Conservation (phyloP, 129 eudicot genomes). For the Scalesia atractyloides region DNA sequence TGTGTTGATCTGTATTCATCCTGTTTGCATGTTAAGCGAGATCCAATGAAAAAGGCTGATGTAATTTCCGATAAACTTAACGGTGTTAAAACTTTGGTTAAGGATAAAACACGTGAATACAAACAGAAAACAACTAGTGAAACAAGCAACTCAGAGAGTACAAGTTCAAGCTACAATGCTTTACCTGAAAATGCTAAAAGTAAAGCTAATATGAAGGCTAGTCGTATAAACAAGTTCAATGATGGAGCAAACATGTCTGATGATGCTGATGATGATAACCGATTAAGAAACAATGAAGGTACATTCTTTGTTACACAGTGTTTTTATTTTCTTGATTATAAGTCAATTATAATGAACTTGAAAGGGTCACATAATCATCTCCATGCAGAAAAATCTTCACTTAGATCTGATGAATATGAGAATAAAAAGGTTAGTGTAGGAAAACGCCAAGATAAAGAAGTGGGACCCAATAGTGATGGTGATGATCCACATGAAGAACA, state of each 20-base stretch:
- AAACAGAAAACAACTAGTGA: constrained; percentile 45
- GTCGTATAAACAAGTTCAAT: constrained; percentile 28
- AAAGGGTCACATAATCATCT: constrained; percentile 24
- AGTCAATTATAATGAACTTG: constrained; percentile 4
- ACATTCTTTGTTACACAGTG: constrained; percentile 9
- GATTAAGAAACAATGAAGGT: constrained; percentile 15
- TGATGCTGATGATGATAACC: constrained; percentile 29
- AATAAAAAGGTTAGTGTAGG: constrained; percentile 29
- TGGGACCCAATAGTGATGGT: constrained; percentile 24
- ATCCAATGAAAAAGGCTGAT: neutral
- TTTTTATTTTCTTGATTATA: neutral
- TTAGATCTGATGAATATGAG: constrained; percentile 26
- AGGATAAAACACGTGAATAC: constrained; percentile 29
- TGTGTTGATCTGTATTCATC: constrained; percentile 6
- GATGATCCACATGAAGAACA: constrained; percentile 31
- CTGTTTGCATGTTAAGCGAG: neutral
- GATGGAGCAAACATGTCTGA: constrained; percentile 35
- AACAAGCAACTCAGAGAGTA: constrained; percentile 41
- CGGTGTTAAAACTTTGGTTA: constrained; percentile 20
- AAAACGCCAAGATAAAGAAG: constrained; percentile 27
- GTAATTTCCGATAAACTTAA: neutral
- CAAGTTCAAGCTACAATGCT: constrained; percentile 42
- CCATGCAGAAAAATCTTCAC: constrained; percentile 22
- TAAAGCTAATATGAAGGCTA: constrained; percentile 34
- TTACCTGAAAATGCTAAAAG: constrained; percentile 49